Percentiles rank a stretch among this genome's conserved stretches.
These are phyloP conservation scores for Turritis glabra DNA, from an alignment of 345 rosid species.

Conservation along the genomic window DNA sequence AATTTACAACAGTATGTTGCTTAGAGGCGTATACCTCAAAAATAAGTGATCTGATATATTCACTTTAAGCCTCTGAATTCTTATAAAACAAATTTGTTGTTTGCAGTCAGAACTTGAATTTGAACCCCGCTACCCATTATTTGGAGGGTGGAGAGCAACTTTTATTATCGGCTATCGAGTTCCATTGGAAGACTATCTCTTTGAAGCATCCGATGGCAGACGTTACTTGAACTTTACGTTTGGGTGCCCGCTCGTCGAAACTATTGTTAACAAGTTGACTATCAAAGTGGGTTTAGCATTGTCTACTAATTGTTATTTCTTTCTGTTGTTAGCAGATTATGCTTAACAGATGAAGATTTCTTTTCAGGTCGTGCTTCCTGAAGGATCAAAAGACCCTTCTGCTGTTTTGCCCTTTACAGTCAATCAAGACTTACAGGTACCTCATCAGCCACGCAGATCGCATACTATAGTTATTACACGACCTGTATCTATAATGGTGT, in stretches of 20 bases:
- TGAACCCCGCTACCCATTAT: constrained; percentile 93
- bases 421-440: constrained; percentile 77
- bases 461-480: neutral
- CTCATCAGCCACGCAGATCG: neutral
- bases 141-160: constrained; percentile 99
- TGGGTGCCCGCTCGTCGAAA: constrained; percentile 89
- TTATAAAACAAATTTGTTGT: neutral
- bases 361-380: constrained; percentile 93
- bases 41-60: neutral
- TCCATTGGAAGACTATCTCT: constrained; percentile 88
- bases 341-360: constrained; percentile 27
- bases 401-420: constrained; percentile 82
- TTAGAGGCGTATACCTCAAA: neutral
- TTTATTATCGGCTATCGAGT: constrained; percentile 89
- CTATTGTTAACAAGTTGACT: constrained; percentile 85
- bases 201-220: constrained; percentile 80
- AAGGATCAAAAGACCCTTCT: constrained; percentile 92
- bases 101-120: constrained; percentile 96
- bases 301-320: neutral
- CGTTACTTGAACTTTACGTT: constrained; percentile 95
- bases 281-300: constrained; percentile 64
- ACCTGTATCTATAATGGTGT: neutral
- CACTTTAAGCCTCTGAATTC: neutral
- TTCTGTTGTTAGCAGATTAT: constrained; percentile 11
- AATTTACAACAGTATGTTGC: neutral